These are phyloP conservation scores for Plasmodium blacklocki DNA, from an alignment of 169 alveolate genomes.

Conservation along the genomic window DNA sequence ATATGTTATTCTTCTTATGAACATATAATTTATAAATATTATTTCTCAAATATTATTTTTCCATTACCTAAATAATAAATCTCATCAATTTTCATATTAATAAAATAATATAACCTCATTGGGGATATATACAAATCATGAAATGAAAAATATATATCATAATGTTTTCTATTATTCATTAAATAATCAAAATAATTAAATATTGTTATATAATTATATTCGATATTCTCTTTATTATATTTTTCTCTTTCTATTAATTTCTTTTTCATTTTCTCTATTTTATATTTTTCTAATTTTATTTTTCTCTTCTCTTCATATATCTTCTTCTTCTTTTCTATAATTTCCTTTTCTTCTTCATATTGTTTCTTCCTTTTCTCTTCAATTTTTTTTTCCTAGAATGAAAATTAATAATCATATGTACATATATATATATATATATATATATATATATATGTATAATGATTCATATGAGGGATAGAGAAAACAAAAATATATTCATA, in stretches of 20 bases:
- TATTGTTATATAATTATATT: slow-evolving; percentile 60
- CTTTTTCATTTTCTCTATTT: slow-evolving; percentile 62
- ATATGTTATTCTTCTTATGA: not conserved
- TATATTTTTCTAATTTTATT: slow-evolving; percentile 64
- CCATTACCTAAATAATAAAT: slow-evolving; percentile 69
- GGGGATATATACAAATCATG: slow-evolving; percentile 71
- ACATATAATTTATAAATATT: not conserved
- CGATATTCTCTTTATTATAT: slow-evolving; percentile 61
- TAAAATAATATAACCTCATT: slow-evolving; percentile 69
- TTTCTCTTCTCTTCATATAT: slow-evolving; percentile 76
- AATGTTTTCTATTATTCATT: slow-evolving; percentile 48
- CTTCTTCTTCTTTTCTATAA: slow-evolving; percentile 48
- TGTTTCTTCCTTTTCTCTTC: slow-evolving; percentile 71
- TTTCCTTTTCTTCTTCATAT: slow-evolving; percentile 51
- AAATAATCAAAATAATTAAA: slow-evolving; percentile 49
- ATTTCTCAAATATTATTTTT: not conserved
- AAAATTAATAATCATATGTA: not conserved
- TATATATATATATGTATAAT: not conserved
- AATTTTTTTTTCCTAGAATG: slow-evolving; percentile 39
- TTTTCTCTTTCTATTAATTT: slow-evolving; percentile 69
- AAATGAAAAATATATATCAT: slow-evolving; percentile 67
- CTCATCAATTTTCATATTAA: slow-evolving; percentile 58
- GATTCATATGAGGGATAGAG: no score
- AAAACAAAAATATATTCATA: no score
- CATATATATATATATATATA: not conserved